These are phyloP conservation scores for Ilex paraguariensis DNA, from an alignment of 305 asterid species.

Conservation along the genomic window DNA sequence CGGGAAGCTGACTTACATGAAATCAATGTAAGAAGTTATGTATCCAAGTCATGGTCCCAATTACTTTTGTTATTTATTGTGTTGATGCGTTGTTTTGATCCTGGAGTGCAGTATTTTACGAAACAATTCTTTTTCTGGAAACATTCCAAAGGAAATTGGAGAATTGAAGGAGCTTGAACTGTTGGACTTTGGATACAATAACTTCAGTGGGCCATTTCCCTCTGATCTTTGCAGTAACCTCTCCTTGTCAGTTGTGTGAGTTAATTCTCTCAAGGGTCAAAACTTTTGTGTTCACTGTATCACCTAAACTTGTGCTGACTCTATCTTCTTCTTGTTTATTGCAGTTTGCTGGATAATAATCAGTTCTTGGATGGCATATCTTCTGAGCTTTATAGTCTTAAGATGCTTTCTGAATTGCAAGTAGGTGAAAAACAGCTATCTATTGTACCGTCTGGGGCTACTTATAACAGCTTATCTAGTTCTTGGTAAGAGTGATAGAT, in stretches of 20 bases:
- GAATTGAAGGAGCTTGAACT: not conserved
- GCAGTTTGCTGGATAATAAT: constrained; percentile 26
- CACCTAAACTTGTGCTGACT: constrained; percentile 2
- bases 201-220: constrained; percentile 1
- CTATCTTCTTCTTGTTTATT: constrained; percentile 2
- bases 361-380: constrained; percentile 15
- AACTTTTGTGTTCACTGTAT: not conserved
- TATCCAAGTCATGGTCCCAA: not conserved
- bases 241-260: constrained; percentile 27
- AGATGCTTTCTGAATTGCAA: constrained; percentile 20
- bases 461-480: constrained; percentile 7
- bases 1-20: constrained; percentile 17
- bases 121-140: constrained; percentile 12
- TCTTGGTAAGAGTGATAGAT: constrained; percentile 8
- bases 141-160: not conserved
- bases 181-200: constrained; percentile 5
- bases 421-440: constrained; percentile 12
- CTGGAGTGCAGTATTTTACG: constrained; percentile 25
- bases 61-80: not conserved
- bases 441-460: not conserved
- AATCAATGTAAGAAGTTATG: constrained; percentile 24
- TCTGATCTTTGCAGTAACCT: constrained; percentile 17
- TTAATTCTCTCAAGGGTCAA: not conserved
- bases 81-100: not conserved
- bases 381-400: constrained; percentile 18